Base-by-base conservation (phyloP, 2,329 filamentous ascomycete genomes). In the Aspergillus quadricinctus region DNA sequence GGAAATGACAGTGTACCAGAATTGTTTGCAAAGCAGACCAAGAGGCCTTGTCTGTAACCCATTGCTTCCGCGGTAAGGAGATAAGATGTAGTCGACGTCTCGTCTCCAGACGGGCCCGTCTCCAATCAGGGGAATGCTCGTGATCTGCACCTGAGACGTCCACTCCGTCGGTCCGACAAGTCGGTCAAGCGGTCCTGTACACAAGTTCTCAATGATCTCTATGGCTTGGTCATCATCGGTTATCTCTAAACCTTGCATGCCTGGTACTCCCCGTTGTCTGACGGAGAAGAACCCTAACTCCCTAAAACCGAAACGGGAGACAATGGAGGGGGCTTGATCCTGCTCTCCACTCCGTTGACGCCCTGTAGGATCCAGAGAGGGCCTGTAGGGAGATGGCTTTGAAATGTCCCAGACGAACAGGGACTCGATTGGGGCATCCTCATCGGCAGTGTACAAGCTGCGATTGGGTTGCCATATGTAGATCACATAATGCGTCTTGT, bases 391-490 rank as follows among this genome's bases (percentile, higher is more conserved):
- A 4, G 79, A 81, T 1, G 77, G 71, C 0, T 71, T 69, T 2
- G 80, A 79, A 41, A 87, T 82, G 54, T 87, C 80, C 83, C 83
- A 87, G 9, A 87, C 72, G 17, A 78, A 78, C 28, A 87, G 71
- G 35, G 80, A 77, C 66, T 87, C 84, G 17, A 83, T 77, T 0
- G 83, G 83, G 11, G 80, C 78, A 62, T 83, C 80, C 52, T 84
- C 80, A 37, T 79, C 78, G 2, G 75, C 74, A 0, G 75, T 77
- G 73, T 81, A 83, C 40, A 80, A 73, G 48, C 80, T 80, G 48
- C 79, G 79, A 60, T 81, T 81, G 2, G 81, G 79, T 62, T 86
- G 82, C 83, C 83, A 87, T 28, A 82, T 75, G 68, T 87, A 87
- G 14, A 86, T 73, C 41, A 78, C 82, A 69, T 87, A 87, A 66